Conservation (phyloP, 106 monocot genomes). For the Narthecium ossifragum region DNA sequence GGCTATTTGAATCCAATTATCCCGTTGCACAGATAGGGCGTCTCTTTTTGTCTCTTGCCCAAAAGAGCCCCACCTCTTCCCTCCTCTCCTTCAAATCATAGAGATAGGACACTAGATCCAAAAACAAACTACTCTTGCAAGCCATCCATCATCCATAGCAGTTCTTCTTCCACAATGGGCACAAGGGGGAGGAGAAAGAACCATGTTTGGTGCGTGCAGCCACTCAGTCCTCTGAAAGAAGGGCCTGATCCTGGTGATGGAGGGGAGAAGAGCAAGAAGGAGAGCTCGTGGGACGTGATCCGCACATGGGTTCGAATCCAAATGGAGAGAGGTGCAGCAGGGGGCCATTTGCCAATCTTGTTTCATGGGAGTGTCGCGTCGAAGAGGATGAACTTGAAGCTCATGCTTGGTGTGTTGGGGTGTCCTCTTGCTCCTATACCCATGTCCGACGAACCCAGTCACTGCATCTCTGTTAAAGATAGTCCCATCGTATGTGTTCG, state of each 20-base stretch:
- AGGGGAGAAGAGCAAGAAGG: constrained; percentile 25
- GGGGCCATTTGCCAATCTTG: constrained; percentile 1
- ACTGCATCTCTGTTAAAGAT: constrained; percentile 16
- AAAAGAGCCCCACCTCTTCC: not conserved
- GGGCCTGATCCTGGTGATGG: constrained; percentile 31
- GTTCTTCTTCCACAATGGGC: constrained; percentile 20
- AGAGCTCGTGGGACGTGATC: constrained; percentile 39
- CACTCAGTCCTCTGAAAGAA: constrained; percentile 43
- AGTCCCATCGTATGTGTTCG: constrained; percentile 24
- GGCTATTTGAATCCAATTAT: no score
- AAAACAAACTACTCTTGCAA: no score
- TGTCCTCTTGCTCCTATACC: constrained; percentile 56
- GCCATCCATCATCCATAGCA: no score
- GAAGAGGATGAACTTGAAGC: constrained; percentile 23
- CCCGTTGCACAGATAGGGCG: no score
- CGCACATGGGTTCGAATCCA: constrained; percentile 27
- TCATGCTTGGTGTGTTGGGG: constrained; percentile 43
- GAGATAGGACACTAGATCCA: no score
- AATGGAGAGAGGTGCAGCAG: constrained; percentile 8
- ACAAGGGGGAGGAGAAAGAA: constrained; percentile 15
- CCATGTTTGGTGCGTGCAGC: constrained; percentile 20
- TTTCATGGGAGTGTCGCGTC: constrained; percentile 3
- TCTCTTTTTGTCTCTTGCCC: constrained; percentile 18
- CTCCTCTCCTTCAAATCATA: no score
- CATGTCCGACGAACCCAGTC: not conserved